phyloP scores from a whole-genome alignment of 192 early-diverging fungal genomes.

The Blastocladiella britannica region DNA sequence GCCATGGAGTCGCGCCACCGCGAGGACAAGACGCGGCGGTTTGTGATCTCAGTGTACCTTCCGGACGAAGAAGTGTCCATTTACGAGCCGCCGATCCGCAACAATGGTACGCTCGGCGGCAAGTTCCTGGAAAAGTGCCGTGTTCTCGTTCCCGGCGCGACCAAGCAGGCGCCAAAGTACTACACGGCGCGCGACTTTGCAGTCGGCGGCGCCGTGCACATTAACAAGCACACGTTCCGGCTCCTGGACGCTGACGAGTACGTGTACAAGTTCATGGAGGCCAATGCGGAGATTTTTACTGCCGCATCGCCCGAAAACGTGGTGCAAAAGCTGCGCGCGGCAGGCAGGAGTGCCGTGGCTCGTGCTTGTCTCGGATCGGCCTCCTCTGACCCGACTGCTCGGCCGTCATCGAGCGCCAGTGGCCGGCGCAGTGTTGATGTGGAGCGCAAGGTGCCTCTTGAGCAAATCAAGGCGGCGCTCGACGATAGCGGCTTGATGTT shows the following conservation, averaged over 20 bases:
- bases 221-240: slow-evolving; percentile 25
- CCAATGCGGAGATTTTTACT: slow-evolving; percentile 6
- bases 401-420: not conserved
- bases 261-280: slow-evolving; percentile 33
- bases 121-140: slow-evolving; percentile 40
- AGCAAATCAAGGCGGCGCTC: not conserved
- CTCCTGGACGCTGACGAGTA: slow-evolving; percentile 42
- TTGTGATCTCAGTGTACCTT: slow-evolving; percentile 35
- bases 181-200: slow-evolving; percentile 25
- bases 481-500: not conserved
- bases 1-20: slow-evolving; percentile 36
- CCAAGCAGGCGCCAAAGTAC: slow-evolving; percentile 23
- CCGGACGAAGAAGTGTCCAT: slow-evolving; percentile 43
- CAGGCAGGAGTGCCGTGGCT: too few species aligned
- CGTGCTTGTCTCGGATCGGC: too few species aligned
- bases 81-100: slow-evolving; percentile 39
- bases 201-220: slow-evolving; percentile 27
- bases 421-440: not conserved
- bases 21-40: slow-evolving; percentile 32
- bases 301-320: not conserved
- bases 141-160: slow-evolving; percentile 28
- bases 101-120: slow-evolving; percentile 35
- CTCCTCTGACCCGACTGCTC: too few species aligned
- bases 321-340: not conserved
- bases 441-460: not conserved